phyloP scores from a whole-genome alignment of 1,139 yeast species.

The Saccharomyces hybrid region DNA sequence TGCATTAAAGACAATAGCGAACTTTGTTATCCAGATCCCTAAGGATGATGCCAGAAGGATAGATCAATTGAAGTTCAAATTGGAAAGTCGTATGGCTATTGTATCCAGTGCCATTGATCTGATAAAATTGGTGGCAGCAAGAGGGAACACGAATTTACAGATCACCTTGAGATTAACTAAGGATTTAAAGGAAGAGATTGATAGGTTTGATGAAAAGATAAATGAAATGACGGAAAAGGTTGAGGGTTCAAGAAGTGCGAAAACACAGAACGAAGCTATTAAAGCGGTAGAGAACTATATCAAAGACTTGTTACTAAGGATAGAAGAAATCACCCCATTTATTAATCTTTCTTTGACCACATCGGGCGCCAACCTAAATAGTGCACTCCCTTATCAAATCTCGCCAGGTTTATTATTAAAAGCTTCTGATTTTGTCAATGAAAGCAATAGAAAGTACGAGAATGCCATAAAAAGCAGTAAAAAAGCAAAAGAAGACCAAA shows the following conservation, averaged over 20 bases:
- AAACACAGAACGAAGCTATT: slow-evolving; percentile 38
- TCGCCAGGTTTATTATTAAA: slow-evolving; percentile 64
- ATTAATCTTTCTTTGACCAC: slow-evolving; percentile 62
- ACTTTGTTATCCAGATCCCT: slow-evolving; percentile 55
- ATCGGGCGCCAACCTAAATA: slow-evolving; percentile 56
- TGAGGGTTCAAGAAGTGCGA: slow-evolving; percentile 20
- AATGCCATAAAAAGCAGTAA: not conserved
- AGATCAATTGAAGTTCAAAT: slow-evolving; percentile 38
- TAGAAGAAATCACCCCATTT: slow-evolving; percentile 66
- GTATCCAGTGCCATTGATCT: slow-evolving; percentile 65
- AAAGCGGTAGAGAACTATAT: slow-evolving; percentile 45
- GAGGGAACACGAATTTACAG: slow-evolving; percentile 61
- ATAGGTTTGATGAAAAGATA: slow-evolving; percentile 48
- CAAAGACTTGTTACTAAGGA: slow-evolving; percentile 41
- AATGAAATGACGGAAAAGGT: slow-evolving; percentile 29
- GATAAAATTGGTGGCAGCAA: slow-evolving; percentile 58
- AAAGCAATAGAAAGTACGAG: slow-evolving; percentile 35
- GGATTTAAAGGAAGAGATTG: slow-evolving; percentile 53
- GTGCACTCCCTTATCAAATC: slow-evolving; percentile 44
- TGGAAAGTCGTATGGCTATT: slow-evolving; percentile 55
- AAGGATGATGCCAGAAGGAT: slow-evolving; percentile 45
- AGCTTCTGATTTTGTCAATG: slow-evolving; percentile 46
- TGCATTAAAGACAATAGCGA: slow-evolving; percentile 59
- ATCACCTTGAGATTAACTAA: slow-evolving; percentile 51
- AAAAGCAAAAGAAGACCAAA: not conserved